Conservation (phyloP, 352 stramenopile genomes). For the Blastocystis sp. region DNA sequence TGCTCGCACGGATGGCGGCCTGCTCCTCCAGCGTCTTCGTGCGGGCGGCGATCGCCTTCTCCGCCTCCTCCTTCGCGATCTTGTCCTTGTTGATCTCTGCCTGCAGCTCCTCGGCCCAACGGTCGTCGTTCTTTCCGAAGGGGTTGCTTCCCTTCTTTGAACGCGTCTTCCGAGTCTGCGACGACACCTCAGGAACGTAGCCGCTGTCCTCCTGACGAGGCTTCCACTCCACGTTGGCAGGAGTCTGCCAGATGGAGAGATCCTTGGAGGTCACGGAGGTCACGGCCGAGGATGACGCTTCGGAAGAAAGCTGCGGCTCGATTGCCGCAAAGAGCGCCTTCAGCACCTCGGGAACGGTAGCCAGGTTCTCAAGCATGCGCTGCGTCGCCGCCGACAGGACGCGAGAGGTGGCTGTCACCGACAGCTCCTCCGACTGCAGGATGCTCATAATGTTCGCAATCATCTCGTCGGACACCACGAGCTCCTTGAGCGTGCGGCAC, state of each 20-base stretch:
- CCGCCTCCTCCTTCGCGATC: conserved; percentile 43
- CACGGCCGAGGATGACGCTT: background rate
- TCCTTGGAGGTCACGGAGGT: background rate
- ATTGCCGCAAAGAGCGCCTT: background rate
- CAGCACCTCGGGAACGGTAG: background rate
- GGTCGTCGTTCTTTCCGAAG: conserved; percentile 15
- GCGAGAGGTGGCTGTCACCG: background rate
- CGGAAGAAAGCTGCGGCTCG: background rate
- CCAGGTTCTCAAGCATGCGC: background rate
- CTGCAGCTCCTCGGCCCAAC: conserved; percentile 7
- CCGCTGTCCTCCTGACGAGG: conserved; percentile 18
- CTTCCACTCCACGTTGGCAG: conserved; percentile 32
- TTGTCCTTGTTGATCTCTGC: conserved; percentile 55
- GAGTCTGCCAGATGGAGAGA: conserved; percentile 39
- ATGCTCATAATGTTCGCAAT: background rate
- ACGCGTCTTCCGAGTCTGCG: background rate
- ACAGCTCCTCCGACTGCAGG: background rate
- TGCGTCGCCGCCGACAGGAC: background rate
- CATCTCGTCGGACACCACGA: background rate
- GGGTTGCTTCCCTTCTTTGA: background rate
- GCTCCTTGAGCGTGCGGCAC: background rate
- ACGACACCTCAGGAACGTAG: background rate
- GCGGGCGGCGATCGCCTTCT: conserved; percentile 46
- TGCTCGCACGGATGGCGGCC: background rate
- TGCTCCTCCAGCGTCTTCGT: conserved; percentile 11